Base-by-base conservation (phyloP, 345 rosid genomes). In the Cardamine resedifolia region DNA sequence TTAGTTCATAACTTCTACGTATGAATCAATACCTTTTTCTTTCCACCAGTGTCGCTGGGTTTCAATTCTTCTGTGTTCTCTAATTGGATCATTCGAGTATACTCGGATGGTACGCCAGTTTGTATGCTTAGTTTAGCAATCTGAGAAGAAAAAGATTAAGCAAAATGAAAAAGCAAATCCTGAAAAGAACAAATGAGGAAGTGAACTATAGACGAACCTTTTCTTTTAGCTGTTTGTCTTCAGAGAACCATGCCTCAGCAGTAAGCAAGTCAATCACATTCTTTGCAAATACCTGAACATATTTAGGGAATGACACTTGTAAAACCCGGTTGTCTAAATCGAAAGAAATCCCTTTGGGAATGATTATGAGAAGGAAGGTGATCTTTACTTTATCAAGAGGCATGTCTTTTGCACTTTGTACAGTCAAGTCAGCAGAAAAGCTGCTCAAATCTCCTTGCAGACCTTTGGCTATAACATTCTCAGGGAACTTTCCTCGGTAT, bases 171-270 rank as follows among this genome's bases (percentile, higher is more conserved):
- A 64, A 73, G 49, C 12, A 19, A 55, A 68, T 34, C 31, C 27
- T 28, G 60, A 34, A 38, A 31, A 43, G 26, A 19, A 49, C 6
- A 55, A 24, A 30, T 28, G 19, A 36, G 36, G 57, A 52, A 41
- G 53, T 50, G 43, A 41, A 52, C 0, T 31, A 44, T 38, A n/a
- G 50, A 61, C 78, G 16, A 75, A 95, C 99, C 99, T 88, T 87
- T 77, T 88, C 89, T 77, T 79, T 81, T 5, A 95, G 87, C 69
- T 68, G 82, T 71, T 83, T 85, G 74, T 85, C 83, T 74, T 87
- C 89, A 10, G 90, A 84, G 71, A 84, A 79, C 97, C 99, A 95
- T 68, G 96, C 91, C 78, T 86, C 85, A 59, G 96, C 90, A 69
- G 96, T 90, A 57, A 88, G 91, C 67, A 86, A 52, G 63, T 90